Base-by-base conservation (phyloP, 2,329 filamentous ascomycete species). In the Colletotrichum sp. region DNA sequence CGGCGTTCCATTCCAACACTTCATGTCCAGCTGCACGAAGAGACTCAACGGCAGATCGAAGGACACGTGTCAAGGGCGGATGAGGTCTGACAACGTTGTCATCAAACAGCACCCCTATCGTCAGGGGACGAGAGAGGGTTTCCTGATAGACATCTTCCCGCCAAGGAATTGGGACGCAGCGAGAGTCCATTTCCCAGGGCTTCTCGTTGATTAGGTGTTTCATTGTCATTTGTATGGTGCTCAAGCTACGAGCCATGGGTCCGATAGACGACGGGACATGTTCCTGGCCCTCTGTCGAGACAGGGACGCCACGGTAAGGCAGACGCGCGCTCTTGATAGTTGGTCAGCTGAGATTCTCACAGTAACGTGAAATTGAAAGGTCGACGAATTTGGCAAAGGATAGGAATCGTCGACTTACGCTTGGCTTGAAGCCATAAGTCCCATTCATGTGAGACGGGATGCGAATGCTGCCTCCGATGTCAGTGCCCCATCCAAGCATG, bases 241-340 rank as follows among this genome's bases (percentile, higher is more conserved):
- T 24, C 18, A 75, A 3, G 4, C 34, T 72, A 2, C 91, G 85
- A 8, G 89, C 85, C 84, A 94, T 87, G 2, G 92, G 92, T 0
- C 92, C 92, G n/a, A 93, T 83, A 0, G 91, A 87, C 0, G 92
- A 93, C 2, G 91, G 91, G 0, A 93, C 89, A 81, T 93, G 91
- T 72, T 93, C 90, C 79, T 93, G 92, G 4, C 92, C 91, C 55
- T 93, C 91, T 0, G 90, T 92, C 0, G 91, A 92, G 0, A 93
- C 91, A 0, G 90, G 86, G 0, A 92, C 90, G 0, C 90, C 91
- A 15, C 86, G 80, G 67, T 93, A 93, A 0, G 92, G 90, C 1
- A 93, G 80, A 8, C 92, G 87, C 4, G 86, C 85, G 77, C 89
- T 92, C 90, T 92, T 36, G 0, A 8, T 6, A 1, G 15, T 1